Percentiles rank a stretch among this genome's conserved stretches.
Conservation (phyloP, 768 basidiomycete species). For the Suillus clintonianus region DNA sequence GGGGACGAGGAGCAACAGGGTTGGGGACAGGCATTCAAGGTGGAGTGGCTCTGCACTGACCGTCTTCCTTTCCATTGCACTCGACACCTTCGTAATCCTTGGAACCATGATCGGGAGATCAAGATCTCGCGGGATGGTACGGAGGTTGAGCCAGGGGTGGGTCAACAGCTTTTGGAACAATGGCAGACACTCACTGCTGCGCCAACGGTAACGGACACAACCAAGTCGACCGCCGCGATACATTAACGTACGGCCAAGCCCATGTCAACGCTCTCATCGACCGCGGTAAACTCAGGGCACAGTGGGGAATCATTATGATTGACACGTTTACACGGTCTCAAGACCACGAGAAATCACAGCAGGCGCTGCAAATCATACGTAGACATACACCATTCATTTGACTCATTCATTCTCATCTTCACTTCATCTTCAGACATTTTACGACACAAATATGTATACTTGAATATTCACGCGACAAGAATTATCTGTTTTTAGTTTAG, state of each 20-base stretch:
- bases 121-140: conserved; percentile 90
- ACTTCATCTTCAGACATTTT: conserved; percentile 1
- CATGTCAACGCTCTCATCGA: background rate
- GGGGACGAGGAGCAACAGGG: conserved; percentile 25
- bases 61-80: conserved; percentile 75
- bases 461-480: conserved; percentile 60
- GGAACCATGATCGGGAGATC: conserved; percentile 85
- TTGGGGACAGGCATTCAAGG: conserved; percentile 80
- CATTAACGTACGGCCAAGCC: conserved; percentile 10
- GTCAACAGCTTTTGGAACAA: conserved; percentile 66
- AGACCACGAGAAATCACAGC: background rate
- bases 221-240: background rate
- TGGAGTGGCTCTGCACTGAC: conserved; percentile 79
- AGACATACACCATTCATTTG: conserved; percentile 11
- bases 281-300: background rate
- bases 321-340: background rate
- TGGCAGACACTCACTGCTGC: conserved; percentile 50
- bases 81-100: conserved; percentile 83
- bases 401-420: conserved; percentile 11
- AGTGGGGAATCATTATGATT: conserved; percentile 1
- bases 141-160: conserved; percentile 82
- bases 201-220: conserved; percentile 1
- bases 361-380: conserved; percentile 1
- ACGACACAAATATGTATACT: conserved; percentile 35
- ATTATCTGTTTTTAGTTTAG: conserved; percentile 34